Conservation (phyloP, 371 early-diverging fungal genomes). For the Saksenaea oblongispora region DNA sequence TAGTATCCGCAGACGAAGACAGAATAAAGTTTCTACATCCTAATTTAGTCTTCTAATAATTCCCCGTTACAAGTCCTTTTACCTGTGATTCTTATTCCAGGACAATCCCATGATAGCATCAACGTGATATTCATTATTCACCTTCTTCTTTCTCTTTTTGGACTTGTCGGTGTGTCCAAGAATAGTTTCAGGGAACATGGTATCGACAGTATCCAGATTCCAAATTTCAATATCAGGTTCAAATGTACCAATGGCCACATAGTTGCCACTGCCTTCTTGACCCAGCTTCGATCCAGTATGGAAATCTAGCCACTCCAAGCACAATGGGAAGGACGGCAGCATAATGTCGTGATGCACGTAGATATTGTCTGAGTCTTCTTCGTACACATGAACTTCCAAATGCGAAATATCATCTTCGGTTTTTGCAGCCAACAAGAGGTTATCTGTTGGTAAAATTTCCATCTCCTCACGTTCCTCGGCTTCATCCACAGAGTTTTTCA, state of each 20-base stretch:
- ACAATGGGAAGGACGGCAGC: slow-evolving; percentile 96
- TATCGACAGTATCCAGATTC: slow-evolving; percentile 91
- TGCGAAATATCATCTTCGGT: slow-evolving; percentile 96
- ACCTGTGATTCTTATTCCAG: slow-evolving; percentile 87
- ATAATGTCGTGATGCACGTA: slow-evolving; percentile 98
- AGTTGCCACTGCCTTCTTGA: slow-evolving; percentile 67
- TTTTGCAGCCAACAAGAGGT: slow-evolving; percentile 86
- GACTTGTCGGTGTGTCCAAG: slow-evolving; percentile 73
- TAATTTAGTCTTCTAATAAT: not conserved
- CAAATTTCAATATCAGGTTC: slow-evolving; percentile 97
- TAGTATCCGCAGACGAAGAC: slow-evolving; percentile 92
- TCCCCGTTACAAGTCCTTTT: not conserved
- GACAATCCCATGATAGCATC: slow-evolving; percentile 93
- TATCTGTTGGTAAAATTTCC: slow-evolving; percentile 78
- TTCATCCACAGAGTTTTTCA: slow-evolving; percentile 66
- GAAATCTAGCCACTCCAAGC: slow-evolving; percentile 93
- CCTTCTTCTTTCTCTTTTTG: slow-evolving; percentile 63
- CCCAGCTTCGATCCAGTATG: slow-evolving; percentile 65
- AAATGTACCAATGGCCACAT: slow-evolving; percentile 93
- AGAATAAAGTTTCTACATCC: slow-evolving; percentile 75
- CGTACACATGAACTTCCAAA: slow-evolving; percentile 90
- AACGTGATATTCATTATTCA: slow-evolving; percentile 80
- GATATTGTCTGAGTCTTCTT: slow-evolving; percentile 81
- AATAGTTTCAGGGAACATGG: slow-evolving; percentile 87
- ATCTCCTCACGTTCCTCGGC: slow-evolving; percentile 83